Percentiles rank a stretch among this genome's conserved stretches.
phyloP scores from a whole-genome alignment of 805 yeast genomes.

The Saturnispora dispora region DNA sequence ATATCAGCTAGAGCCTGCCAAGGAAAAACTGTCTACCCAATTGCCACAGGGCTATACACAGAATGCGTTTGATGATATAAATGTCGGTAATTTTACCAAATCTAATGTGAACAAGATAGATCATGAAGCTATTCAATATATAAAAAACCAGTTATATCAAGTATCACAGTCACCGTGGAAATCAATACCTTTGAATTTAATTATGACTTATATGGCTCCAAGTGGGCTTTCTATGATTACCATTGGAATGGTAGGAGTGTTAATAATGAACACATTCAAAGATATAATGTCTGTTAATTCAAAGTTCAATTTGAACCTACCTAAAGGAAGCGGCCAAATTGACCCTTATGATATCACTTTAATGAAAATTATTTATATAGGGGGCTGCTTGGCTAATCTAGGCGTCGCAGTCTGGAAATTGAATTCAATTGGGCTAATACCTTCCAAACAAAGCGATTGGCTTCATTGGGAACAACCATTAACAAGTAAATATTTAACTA shows the following conservation, averaged over 20 bases:
- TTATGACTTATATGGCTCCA: constrained; percentile 92
- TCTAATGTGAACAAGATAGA: constrained; percentile 21
- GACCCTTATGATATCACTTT: constrained; percentile 17
- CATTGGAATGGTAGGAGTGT: constrained; percentile 79
- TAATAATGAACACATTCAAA: constrained; percentile 67
- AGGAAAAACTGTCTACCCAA: background rate
- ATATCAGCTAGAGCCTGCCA: background rate
- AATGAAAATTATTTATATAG: constrained; percentile 22
- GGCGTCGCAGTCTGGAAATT: constrained; percentile 79
- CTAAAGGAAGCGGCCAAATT: constrained; percentile 10
- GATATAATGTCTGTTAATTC: constrained; percentile 52
- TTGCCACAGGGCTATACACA: background rate
- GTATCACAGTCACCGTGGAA: constrained; percentile 76
- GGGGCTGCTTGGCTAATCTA: constrained; percentile 45
- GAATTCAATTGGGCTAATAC: constrained; percentile 82
- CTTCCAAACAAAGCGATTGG: constrained; percentile 87
- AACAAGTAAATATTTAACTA: constrained; percentile 15
- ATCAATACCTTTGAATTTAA: constrained; percentile 74
- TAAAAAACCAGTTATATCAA: constrained; percentile 76
- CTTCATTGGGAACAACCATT: constrained; percentile 64
- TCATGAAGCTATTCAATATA: constrained; percentile 28
- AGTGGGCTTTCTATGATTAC: constrained; percentile 84
- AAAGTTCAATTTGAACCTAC: constrained; percentile 36
- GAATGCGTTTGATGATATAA: constrained; percentile 1
- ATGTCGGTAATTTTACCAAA: background rate